phyloP scores from a whole-genome alignment of 2,329 filamentous ascomycete genomes.

The Cercospora sojina region DNA sequence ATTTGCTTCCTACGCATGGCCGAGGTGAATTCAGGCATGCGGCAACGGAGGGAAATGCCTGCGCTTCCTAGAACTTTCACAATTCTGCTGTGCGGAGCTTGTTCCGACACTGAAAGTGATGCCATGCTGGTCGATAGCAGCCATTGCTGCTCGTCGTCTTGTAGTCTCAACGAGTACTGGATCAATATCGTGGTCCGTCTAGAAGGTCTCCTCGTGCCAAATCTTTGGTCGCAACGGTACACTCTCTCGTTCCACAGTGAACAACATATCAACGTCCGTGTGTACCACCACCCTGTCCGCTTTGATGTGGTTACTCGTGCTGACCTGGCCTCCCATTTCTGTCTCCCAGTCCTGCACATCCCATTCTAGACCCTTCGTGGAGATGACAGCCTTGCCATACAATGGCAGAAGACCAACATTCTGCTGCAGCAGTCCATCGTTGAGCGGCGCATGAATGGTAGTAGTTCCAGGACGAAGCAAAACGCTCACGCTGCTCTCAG shows the following conservation, averaged over 20 bases:
- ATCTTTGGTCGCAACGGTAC: constrained; percentile 3
- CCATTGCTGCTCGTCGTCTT: background rate
- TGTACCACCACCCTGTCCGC: constrained; percentile 42
- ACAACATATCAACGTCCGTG: constrained; percentile 47
- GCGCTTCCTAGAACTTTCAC: background rate
- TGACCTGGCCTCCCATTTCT: constrained; percentile 50
- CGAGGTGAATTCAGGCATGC: background rate
- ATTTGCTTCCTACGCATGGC: background rate
- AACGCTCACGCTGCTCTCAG: constrained; percentile 77
- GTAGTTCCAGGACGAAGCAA: constrained; percentile 71
- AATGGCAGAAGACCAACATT: constrained; percentile 86
- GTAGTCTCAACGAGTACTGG: background rate
- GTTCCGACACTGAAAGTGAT: background rate
- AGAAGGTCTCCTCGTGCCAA: constrained; percentile 10
- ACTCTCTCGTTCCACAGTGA: constrained; percentile 45
- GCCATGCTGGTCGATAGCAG: background rate
- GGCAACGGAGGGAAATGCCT: background rate
- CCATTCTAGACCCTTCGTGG: constrained; percentile 82
- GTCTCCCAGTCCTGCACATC: constrained; percentile 80
- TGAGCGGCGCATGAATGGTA: constrained; percentile 61
- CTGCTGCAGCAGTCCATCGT: constrained; percentile 61
- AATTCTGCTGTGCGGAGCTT: background rate
- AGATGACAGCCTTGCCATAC: constrained; percentile 73
- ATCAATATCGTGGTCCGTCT: background rate
- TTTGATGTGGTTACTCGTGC: constrained; percentile 52